phyloP scores from a whole-genome alignment of 2,329 filamentous ascomycete genomes.

The Saccharata proteae region DNA sequence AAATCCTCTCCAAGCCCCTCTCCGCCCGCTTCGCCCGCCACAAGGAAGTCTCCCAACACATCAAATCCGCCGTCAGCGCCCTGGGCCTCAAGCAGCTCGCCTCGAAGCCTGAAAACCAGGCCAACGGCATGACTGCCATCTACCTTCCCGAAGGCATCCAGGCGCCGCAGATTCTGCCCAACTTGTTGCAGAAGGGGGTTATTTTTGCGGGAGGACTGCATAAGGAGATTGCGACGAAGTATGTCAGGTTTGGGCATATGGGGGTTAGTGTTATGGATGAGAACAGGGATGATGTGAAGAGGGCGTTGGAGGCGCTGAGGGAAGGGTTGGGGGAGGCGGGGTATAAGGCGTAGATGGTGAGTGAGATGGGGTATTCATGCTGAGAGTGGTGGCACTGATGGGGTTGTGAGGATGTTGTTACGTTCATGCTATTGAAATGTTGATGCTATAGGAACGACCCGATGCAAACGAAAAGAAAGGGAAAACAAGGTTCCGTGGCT shows the following conservation, averaged over 20 bases:
- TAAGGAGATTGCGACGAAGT: conserved; percentile 87
- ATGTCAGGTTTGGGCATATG: conserved; percentile 96
- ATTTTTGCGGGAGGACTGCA: conserved; percentile 93
- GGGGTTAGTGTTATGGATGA: conserved; percentile 83
- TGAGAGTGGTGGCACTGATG: too few species aligned
- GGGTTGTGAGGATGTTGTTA: too few species aligned
- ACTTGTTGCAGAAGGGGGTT: conserved; percentile 72
- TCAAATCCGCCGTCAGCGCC: conserved; percentile 72
- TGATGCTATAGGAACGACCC: too few species aligned
- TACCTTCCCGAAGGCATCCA: conserved; percentile 79
- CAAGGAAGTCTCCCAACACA: conserved; percentile 63
- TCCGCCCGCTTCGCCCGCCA: conserved; percentile 75
- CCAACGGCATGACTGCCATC: conserved; percentile 96
- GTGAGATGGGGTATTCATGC: too few species aligned
- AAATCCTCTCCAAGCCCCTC: conserved; percentile 72
- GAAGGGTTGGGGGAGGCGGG: conserved; percentile 64
- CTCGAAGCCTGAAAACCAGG: conserved; percentile 74
- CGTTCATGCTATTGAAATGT: too few species aligned
- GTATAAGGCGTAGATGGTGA: conserved; percentile 33
- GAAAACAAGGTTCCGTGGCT: too few species aligned
- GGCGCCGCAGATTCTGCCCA: conserved; percentile 73
- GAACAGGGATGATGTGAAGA: conserved; percentile 67
- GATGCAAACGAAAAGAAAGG: too few species aligned
- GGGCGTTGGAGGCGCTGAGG: conserved; percentile 67
- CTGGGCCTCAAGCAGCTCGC: conserved; percentile 84